These are phyloP conservation scores for Hygrocybe coccinea DNA, from an alignment of 768 basidiomycete genomes.

Conservation along the genomic window DNA sequence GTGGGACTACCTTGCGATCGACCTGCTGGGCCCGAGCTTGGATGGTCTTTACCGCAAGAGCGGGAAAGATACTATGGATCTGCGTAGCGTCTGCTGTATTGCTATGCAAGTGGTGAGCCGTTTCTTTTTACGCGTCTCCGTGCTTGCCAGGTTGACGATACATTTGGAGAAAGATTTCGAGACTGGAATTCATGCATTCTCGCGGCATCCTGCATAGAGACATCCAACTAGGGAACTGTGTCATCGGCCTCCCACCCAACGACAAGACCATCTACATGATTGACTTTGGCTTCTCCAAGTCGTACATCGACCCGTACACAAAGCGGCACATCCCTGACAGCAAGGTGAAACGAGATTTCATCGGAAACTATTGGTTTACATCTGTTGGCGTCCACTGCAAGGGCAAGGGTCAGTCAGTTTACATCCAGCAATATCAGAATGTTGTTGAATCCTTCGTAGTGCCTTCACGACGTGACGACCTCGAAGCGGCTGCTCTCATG, in stretches of 20 bases:
- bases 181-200: slow-evolving; percentile 73
- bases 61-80: slow-evolving; percentile 56
- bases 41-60: slow-evolving; percentile 55
- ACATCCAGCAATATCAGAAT: slow-evolving; percentile 11
- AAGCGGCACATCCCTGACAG: slow-evolving; percentile 69
- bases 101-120: slow-evolving; percentile 69
- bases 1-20: slow-evolving; percentile 75
- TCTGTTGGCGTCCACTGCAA: slow-evolving; percentile 75
- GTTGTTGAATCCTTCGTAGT: slow-evolving; percentile 39
- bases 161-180: slow-evolving; percentile 47
- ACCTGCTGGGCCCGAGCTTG: slow-evolving; percentile 65
- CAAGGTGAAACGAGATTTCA: slow-evolving; percentile 63
- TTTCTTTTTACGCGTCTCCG: background rate
- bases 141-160: background rate
- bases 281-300: slow-evolving; percentile 81
- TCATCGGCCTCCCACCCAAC: slow-evolving; percentile 55
- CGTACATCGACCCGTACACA: slow-evolving; percentile 63
- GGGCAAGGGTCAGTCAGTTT: slow-evolving; percentile 52
- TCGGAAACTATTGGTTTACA: slow-evolving; percentile 82
- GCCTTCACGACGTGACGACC: slow-evolving; percentile 72
- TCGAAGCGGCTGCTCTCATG: slow-evolving; percentile 75
- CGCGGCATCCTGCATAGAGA: slow-evolving; percentile 73
- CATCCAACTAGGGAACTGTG: slow-evolving; percentile 75
- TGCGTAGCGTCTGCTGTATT: slow-evolving; percentile 68
- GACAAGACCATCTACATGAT: slow-evolving; percentile 71